Conservation (phyloP, 371 early-diverging fungal genomes). For the Fennellomyces sp. region DNA sequence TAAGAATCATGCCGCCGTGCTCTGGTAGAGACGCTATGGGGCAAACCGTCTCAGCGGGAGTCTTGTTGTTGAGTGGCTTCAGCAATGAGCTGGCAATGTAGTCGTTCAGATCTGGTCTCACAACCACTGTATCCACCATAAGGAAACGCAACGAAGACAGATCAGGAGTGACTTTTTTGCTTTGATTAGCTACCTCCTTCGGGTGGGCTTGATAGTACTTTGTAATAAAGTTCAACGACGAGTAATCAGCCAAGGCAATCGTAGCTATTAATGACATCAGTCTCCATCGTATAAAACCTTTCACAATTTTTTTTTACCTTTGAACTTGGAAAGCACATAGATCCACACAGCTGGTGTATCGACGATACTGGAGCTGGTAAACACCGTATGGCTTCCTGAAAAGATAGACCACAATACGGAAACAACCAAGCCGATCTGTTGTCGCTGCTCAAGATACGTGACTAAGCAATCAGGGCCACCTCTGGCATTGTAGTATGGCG, state of each 20-base stretch:
- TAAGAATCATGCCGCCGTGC: slow-evolving; percentile 76
- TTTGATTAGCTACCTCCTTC: slow-evolving; percentile 50
- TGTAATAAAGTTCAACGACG: slow-evolving; percentile 63
- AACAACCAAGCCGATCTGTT: slow-evolving; percentile 78
- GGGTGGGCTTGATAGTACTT: slow-evolving; percentile 53
- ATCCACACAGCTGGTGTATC: slow-evolving; percentile 75
- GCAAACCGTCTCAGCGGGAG: slow-evolving; percentile 63
- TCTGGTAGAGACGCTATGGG: slow-evolving; percentile 74
- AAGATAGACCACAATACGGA: slow-evolving; percentile 72
- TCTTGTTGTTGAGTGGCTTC: slow-evolving; percentile 54
- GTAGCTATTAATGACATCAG: slow-evolving; percentile 49
- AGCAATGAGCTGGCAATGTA: slow-evolving; percentile 68
- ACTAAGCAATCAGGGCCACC: slow-evolving; percentile 53
- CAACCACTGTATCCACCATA: slow-evolving; percentile 71
- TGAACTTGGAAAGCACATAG: slow-evolving; percentile 64
- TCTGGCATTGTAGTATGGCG: slow-evolving; percentile 17
- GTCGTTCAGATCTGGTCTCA: slow-evolving; percentile 61
- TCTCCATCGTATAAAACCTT: neutral
- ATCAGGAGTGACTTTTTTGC: slow-evolving; percentile 63
- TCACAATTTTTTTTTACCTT: slow-evolving; percentile 26
- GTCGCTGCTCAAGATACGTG: slow-evolving; percentile 79
- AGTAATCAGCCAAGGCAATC: slow-evolving; percentile 73
- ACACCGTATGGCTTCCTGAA: slow-evolving; percentile 71
- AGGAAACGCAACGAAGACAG: slow-evolving; percentile 66
- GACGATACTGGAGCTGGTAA: slow-evolving; percentile 64